Evolutionary conservation across 768 basidiomycete species (phyloP).

Genomic region (Auricularia cornea): DNA sequence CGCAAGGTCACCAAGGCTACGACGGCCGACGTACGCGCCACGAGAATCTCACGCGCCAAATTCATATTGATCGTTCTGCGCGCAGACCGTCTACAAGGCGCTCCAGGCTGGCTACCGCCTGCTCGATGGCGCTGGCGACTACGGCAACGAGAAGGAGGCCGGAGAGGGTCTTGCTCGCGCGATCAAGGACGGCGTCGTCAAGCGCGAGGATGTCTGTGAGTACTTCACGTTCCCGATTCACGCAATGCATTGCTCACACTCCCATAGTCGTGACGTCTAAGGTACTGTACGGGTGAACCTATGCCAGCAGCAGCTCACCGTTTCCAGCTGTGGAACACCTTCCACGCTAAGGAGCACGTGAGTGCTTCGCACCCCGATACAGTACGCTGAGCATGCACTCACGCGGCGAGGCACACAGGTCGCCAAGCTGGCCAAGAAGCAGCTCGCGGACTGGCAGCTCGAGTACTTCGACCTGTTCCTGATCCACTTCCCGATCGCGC

Average conservation of each 20-base stretch:
- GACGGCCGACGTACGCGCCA: conserved; percentile 7
- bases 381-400: no score
- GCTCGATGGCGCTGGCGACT: conserved; percentile 78
- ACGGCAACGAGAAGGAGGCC: conserved; percentile 84
- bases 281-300: conserved; percentile 24
- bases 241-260: neutral
- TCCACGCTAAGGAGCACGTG: conserved; percentile 72
- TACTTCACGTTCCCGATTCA: conserved; percentile 7
- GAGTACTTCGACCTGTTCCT: conserved; percentile 78
- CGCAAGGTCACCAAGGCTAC: conserved; percentile 4
- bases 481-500: conserved; percentile 78
- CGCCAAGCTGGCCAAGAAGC: conserved; percentile 45
- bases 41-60: no score
- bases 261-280: conserved; percentile 74
- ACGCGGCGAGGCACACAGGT: conserved; percentile 38
- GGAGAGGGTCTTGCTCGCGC: conserved; percentile 72
- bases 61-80: conserved; percentile 4
- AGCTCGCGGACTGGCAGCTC: conserved; percentile 74
- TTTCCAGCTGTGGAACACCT: conserved; percentile 76
- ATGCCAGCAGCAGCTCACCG: neutral
- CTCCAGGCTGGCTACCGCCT: conserved; percentile 84
- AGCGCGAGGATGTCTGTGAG: conserved; percentile 80
- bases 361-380: conserved; percentile 15
- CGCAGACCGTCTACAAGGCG: conserved; percentile 71
- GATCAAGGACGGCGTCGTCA: conserved; percentile 74